phyloP scores from a whole-genome alignment of 257 asterid genomes.

The Avicennia marina region DNA sequence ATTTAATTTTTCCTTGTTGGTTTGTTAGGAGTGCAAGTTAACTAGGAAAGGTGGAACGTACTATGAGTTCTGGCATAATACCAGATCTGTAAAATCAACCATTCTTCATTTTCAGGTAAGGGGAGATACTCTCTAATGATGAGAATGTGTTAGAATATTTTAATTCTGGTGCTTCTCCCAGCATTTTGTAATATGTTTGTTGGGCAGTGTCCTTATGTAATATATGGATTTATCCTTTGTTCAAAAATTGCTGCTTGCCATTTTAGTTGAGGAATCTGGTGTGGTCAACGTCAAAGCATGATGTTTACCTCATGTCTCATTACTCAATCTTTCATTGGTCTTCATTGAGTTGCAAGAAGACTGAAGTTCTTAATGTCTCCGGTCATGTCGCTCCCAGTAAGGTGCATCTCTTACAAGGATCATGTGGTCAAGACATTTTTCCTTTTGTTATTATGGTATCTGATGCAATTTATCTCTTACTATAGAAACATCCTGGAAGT shows the following conservation, averaged over 20 bases:
- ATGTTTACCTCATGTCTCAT: conserved; percentile 53
- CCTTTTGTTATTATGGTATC: conserved; percentile 10
- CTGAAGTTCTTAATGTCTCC: conserved; percentile 54
- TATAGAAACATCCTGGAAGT: conserved; percentile 46
- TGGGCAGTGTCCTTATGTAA: no score
- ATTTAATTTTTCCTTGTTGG: background rate
- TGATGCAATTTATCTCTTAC: conserved; percentile 10
- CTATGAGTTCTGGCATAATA: conserved; percentile 56
- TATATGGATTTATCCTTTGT: background rate
- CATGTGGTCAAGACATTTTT: conserved; percentile 7
- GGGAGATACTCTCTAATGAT: background rate
- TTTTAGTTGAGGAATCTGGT: conserved; percentile 50
- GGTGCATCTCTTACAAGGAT: conserved; percentile 27
- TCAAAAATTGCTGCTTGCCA: background rate
- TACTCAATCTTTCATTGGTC: conserved; percentile 47
- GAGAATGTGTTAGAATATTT: background rate
- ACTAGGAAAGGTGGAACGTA: conserved; percentile 44
- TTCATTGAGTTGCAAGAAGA: conserved; percentile 45
- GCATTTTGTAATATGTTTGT: background rate
- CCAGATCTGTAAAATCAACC: conserved; percentile 51
- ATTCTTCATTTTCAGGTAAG: conserved; percentile 53
- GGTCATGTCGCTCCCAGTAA: conserved; percentile 51
- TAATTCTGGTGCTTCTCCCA: background rate
- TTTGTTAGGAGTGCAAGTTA: conserved; percentile 39
- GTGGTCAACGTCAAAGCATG: conserved; percentile 58